phyloP scores from a whole-genome alignment of 345 rosid genomes.

The Fremontodendron californicum region DNA sequence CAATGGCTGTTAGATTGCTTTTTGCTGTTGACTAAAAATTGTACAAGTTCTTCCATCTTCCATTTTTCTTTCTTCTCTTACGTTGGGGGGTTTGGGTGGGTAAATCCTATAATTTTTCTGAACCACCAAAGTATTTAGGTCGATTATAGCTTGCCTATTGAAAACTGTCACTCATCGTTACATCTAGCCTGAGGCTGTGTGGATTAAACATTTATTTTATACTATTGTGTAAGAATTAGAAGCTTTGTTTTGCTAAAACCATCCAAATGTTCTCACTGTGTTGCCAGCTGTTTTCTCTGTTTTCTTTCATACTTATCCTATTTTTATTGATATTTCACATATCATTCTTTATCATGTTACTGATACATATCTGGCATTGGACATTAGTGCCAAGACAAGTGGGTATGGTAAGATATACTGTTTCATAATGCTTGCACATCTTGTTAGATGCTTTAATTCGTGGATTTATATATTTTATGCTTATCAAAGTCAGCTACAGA shows the following conservation, averaged over 20 bases:
- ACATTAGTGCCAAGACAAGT: background rate
- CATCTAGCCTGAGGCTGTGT: background rate
- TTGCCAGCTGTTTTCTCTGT: background rate
- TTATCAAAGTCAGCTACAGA: background rate
- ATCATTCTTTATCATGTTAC: background rate
- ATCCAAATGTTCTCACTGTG: background rate
- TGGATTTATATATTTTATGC: background rate
- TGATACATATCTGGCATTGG: background rate
- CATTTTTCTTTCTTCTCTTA: background rate
- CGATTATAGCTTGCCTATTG: background rate
- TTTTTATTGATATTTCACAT: background rate
- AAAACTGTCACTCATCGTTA: background rate
- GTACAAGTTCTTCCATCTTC: background rate
- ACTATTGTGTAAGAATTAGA: background rate
- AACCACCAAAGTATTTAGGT: background rate
- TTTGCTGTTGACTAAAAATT: background rate
- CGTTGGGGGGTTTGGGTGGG: background rate
- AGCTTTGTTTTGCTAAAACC: background rate
- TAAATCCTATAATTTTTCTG: background rate
- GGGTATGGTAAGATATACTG: background rate
- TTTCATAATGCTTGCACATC: conserved; percentile 3
- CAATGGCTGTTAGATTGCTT: background rate
- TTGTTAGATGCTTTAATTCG: background rate
- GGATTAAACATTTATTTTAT: background rate
- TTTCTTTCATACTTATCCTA: background rate